These are phyloP conservation scores for Starmerella sirachaensis DNA, from an alignment of 805 yeast genomes.

Conservation along the genomic window DNA sequence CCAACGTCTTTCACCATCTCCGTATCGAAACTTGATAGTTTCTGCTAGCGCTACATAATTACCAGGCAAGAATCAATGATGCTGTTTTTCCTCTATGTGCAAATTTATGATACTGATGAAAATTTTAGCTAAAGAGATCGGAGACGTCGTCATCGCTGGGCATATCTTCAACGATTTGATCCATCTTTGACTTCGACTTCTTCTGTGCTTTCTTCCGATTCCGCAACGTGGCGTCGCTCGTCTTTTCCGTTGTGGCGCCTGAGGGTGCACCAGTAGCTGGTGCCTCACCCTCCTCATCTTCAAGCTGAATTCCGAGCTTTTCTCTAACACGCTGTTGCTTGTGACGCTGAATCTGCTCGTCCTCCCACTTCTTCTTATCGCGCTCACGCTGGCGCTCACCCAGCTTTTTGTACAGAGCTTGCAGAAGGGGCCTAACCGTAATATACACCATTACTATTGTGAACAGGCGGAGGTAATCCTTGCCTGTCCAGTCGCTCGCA, in stretches of 20 bases:
- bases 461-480: constrained; percentile 26
- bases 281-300: constrained; percentile 8
- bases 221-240: constrained; percentile 4
- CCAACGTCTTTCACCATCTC: no score
- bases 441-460: constrained; percentile 25
- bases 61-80: no score
- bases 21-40: no score
- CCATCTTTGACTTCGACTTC: constrained; percentile 9
- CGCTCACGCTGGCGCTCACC: constrained; percentile 21
- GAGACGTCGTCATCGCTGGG: constrained; percentile 28
- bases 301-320: constrained; percentile 18
- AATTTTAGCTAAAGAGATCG: constrained; percentile 20
- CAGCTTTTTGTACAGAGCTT: constrained; percentile 23
- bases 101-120: no score
- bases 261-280: background rate
- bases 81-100: background rate
- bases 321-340: constrained; percentile 23
- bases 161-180: constrained; percentile 22
- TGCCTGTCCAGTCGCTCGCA: constrained; percentile 23
- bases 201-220: constrained; percentile 12
- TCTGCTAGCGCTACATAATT: no score
- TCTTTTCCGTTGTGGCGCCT: background rate
- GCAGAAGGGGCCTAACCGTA: constrained; percentile 25
- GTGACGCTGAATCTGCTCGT: constrained; percentile 20
- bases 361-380: constrained; percentile 22